phyloP scores from a whole-genome alignment of 371 early-diverging fungal genomes.

The Mucor velutinosus region DNA sequence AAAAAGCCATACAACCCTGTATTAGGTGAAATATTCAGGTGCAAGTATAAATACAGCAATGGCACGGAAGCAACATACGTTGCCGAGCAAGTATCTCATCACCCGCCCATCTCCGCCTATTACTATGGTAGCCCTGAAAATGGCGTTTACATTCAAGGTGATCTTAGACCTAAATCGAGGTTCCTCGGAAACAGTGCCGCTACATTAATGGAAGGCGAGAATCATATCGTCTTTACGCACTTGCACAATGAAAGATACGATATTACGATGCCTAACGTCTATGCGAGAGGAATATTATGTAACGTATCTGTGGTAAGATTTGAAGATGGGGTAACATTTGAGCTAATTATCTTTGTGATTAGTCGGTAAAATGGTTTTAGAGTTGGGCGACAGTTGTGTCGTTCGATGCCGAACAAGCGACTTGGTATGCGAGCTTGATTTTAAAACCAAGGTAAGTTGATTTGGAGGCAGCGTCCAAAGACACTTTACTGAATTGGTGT shows the following conservation, averaged over 20 bases:
- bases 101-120: constrained; percentile 91
- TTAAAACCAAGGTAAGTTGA: constrained; percentile 81
- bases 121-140: constrained; percentile 85
- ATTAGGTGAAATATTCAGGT: constrained; percentile 90
- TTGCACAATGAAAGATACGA: constrained; percentile 74
- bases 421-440: constrained; percentile 82
- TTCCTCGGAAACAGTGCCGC: constrained; percentile 93
- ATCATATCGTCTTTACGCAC: constrained; percentile 66
- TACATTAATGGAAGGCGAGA: constrained; percentile 87
- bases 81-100: constrained; percentile 94
- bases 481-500: background rate
- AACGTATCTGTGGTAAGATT: background rate
- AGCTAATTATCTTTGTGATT: background rate
- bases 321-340: background rate
- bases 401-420: constrained; percentile 78
- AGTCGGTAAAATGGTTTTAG: constrained; percentile 90
- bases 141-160: constrained; percentile 77
- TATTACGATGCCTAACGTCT: constrained; percentile 71
- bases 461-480: background rate
- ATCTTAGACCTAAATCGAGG: constrained; percentile 82
- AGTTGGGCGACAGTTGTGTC: constrained; percentile 81
- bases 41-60: constrained; percentile 71
- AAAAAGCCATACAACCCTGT: constrained; percentile 76
- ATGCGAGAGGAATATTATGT: constrained; percentile 31
- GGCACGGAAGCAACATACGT: constrained; percentile 78